Evolutionary conservation across 306 rosid genomes (phyloP), one percentile per base, ranked within the genome.

Genomic region (Gastrolobium villosum): DNA sequence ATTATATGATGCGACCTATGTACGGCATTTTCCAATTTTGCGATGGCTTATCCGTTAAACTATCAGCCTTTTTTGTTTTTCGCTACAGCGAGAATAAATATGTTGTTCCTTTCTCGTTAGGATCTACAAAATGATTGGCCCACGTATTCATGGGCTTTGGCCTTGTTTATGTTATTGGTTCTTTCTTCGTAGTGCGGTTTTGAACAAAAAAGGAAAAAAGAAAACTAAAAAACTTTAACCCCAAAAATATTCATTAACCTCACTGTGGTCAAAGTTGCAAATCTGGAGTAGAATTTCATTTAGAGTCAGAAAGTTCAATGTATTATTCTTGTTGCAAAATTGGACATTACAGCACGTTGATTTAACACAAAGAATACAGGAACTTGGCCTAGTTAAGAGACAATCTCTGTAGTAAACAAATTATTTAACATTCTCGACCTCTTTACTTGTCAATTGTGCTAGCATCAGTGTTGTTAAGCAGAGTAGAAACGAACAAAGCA

Each of bases 91-190:
- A 66, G 39, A 65, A 66, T 31, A 45, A 30, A 6, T 28, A 10
- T 44, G 14, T n/a, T 35, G 8, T 80, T 26, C 7, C 11, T 43
- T 32, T 28, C 44, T 6, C 1, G 7, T 57, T 26, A 0, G 0
- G 40, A 10, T 78, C 66, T 57, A 15, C 26, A 30, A 4, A 7
- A 5, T 11, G 4, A 7, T 66, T 45, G 77, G 62, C 72, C 46
- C 82, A 41, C 76, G 62, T 57, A 9, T 31, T 14, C 30, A 67
- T 81, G 64, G 79, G 79, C 62, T 57, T 53, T 13, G 66, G 37
- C 64, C 52, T 9, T 14, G 41, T 45, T 49, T 40, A 10, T 35
- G 44, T 56, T 75, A 45, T 45, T 45, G 3, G 36, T 31, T 32
- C 66, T 11, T 39, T 63, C 69, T 56, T 20, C 44, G 3, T 6